Evolutionary conservation across 1,139 yeast species (phyloP), one percentile per base, ranked within the genome.

Genomic region (Candida sp.): DNA sequence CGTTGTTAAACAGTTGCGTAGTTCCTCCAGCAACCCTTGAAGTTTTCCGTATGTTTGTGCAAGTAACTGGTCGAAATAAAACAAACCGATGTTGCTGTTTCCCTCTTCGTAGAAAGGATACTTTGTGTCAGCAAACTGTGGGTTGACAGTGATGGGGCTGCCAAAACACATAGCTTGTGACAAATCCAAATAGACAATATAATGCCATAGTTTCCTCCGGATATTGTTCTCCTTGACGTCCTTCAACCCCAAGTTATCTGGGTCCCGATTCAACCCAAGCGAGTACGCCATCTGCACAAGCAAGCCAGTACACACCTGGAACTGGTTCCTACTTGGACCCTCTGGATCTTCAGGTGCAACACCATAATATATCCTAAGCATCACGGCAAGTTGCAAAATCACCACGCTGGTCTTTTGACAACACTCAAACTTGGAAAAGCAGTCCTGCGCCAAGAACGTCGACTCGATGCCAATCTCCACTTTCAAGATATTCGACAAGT

Each of bases 301-400:
- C 31, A 75, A 53, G 0, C 78, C 79, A 42, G 65, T 70, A 56
- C 65, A 66, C 2, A 72, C 65, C 44, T 64, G 67, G 1, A 78
- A 69, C 54, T 76, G 82, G n/a, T 77, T 76, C 30, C 81, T 83
- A 55, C 74, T 78, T 1, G 74, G 69, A 3, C 73, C 77, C 49
- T 75, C 77, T 5, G 84, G 81, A 56, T 80, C 83, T 58, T 80
- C 84, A 1, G 83, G 84, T 0, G 83, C 71, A 52, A 67, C 61
- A 25, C 61, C 58, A 23, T 83, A 59, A 22, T 79, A 77, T 27
- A 82, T 76, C 51, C 80, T 73, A 49, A 80, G 66, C 42, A 77
- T 59, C 17, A 81, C 52, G 35, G 77, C 75, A 59, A 83, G 82
- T 55, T 80, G 83, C 25, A 70, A 62, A 1, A 67, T 66, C 0